Base-by-base conservation (phyloP, 768 basidiomycete genomes). In the Tricholoma saponaceum region DNA sequence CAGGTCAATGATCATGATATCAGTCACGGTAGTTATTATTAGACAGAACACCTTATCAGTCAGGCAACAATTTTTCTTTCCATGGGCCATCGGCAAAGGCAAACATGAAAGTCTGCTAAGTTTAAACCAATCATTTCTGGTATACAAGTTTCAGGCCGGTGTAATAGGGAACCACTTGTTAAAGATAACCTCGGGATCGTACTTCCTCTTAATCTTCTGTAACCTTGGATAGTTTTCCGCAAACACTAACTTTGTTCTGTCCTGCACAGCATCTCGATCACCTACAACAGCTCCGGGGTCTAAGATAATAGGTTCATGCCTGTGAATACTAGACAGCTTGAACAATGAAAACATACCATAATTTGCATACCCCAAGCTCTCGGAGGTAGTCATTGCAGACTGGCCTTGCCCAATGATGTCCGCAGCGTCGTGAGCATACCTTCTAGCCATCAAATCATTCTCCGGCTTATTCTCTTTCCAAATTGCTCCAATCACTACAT, bases 341-440 rank as follows among this genome's bases (percentile, higher is more conserved):
- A 32, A 14, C 12, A 8, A 20, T 10, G 1, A 16, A 3, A 10
- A 10, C 68, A 30, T 55, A 79, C 81, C 77, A 59, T 80, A 82
- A 60, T 83, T 83, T 28, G 72, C 75, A 56, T 82, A 81, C 6
- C 75, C 78, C 37, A 71, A 49, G 12, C 64, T 68, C 50, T 71
- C 65, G 5, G 67, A 52, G 33, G 66, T 62, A 18, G 66, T 66
- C 57, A 75, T 30, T 9, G 64, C 68, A 18, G 51, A 32, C n/a
- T 65, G 51, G 47, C 74, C 70, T 12, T 66, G 73, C n/a, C 58
- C 64, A 23, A 51, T 16, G 16, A 51, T n/a, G 10, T 9, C 51
- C 8, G 51, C 51, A 12, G n/a, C 8, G 12, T 51, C 30, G 28
- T 20, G 51, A 51, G 51, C 51, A 26, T 32, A 33, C 12, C 4